Base-by-base conservation (phyloP, 768 basidiomycete species). In the Crassisporium funariophilum region DNA sequence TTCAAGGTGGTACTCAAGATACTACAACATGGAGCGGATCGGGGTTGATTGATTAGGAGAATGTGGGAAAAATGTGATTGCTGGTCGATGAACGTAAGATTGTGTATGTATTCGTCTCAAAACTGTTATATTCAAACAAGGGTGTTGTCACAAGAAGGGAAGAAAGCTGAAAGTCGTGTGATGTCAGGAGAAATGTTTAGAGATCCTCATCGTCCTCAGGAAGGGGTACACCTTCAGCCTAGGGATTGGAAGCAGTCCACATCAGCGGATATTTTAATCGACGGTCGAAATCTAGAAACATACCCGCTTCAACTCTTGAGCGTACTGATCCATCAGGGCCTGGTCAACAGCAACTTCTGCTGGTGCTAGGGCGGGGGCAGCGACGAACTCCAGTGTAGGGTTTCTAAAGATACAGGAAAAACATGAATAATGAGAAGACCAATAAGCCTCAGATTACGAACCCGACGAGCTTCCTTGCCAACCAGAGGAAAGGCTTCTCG, bases 401-500 rank as follows among this genome's bases (percentile, higher is more conserved):
- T 95, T 97, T 41, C 94, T 95, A 20, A 37, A 45, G 34, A 36
- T 34, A 16, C 22, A 15, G 8, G 44, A 29, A 24, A 48, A 36
- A 35, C 34, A 50, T 46, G 25, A 56, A 33, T 8, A 16, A 12
- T 22, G 13, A 23, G 24, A 38, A 50, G 21, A 35, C 19, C 17
- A 34, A 38, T 21, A 36, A 29, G n/a, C 20, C 16, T 33, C 4
- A 46, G 10, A 20, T 43, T 16, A 77, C 90, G 52, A 60, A 93
- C 92, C 94, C 95, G 55, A 95, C 95, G 53, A 99, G 80, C 76
- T 98, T 99, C 76, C 93, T 84, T 49, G 92, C 95, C 67, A 98
- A 80, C 97, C 97, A 98, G 54, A 99, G 81, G 91, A 99, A 98
- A 40, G 97, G 97, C 70, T 98, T 98, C 74, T 99, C 97, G 65